phyloP scores from a whole-genome alignment of 140 eudicot genomes.

The Eryngium alpinum region DNA sequence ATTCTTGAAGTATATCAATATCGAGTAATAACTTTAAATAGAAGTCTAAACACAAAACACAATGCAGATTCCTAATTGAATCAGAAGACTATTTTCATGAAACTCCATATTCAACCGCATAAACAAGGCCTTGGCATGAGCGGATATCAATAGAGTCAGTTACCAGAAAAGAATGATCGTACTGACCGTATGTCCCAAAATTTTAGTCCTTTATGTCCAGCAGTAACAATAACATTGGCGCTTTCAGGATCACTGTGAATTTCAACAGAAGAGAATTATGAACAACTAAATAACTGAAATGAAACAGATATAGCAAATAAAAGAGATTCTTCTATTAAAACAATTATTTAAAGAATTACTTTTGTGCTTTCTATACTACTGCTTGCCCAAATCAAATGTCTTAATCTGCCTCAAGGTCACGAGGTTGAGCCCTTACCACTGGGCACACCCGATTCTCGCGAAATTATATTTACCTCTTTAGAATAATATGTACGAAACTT shows the following conservation, averaged over 20 bases:
- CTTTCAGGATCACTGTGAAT: slow-evolving; percentile 70
- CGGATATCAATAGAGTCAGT: not conserved
- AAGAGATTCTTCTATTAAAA: not conserved
- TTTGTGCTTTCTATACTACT: not conserved
- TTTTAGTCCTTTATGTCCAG: slow-evolving; percentile 68
- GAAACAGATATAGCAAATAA: not conserved
- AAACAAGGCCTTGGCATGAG: too few species aligned
- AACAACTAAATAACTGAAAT: not conserved
- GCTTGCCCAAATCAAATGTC: too few species aligned
- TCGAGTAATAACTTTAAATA: not conserved
- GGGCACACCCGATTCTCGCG: too few species aligned
- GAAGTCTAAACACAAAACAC: not conserved
- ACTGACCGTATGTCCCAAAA: slow-evolving; percentile 96
- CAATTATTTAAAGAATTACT: not conserved
- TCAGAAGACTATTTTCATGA: not conserved
- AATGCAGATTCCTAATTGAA: not conserved
- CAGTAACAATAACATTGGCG: slow-evolving; percentile 64
- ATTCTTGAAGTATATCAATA: not conserved
- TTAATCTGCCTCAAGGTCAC: too few species aligned
- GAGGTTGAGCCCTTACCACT: too few species aligned
- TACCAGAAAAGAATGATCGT: slow-evolving; percentile 11
- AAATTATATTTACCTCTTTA: not conserved
- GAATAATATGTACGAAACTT: not conserved
- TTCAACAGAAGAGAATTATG: slow-evolving; percentile 7
- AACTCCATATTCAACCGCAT: not conserved